Conservation (phyloP, 371 early-diverging fungal genomes). For the Apophysomyces elegans region DNA sequence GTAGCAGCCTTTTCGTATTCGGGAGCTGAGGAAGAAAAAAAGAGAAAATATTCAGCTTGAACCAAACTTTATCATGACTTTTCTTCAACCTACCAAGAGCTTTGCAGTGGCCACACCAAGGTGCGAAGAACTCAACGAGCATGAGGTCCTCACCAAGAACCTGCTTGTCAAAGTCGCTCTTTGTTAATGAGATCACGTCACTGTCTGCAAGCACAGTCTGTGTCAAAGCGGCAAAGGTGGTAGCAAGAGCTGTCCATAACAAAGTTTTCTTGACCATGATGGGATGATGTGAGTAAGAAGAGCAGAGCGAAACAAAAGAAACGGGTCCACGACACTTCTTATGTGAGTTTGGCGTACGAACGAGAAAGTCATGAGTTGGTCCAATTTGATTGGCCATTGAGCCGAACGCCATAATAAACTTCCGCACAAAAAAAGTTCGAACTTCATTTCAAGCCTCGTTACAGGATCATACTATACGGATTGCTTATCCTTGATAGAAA, state of each 20-base stretch:
- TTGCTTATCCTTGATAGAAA: no score
- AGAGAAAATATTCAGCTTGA: neutral
- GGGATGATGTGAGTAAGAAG: constrained; percentile 18
- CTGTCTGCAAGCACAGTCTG: constrained; percentile 51
- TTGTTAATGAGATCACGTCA: constrained; percentile 75
- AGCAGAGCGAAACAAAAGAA: constrained; percentile 15
- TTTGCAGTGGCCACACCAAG: constrained; percentile 97
- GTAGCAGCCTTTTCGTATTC: constrained; percentile 92
- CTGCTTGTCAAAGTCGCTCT: constrained; percentile 64
- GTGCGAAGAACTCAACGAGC: constrained; percentile 95
- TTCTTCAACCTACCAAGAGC: constrained; percentile 57
- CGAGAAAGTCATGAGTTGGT: neutral
- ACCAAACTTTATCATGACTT: neutral
- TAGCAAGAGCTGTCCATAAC: constrained; percentile 44
- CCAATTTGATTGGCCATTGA: neutral
- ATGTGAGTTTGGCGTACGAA: neutral
- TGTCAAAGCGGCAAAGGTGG: constrained; percentile 46
- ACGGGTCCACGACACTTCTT: neutral
- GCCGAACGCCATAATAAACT: neutral
- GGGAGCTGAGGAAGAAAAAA: constrained; percentile 65
- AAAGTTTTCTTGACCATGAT: constrained; percentile 48
- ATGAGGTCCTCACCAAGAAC: constrained; percentile 71
- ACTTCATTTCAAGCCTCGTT: no score
- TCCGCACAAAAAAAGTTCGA: no score
- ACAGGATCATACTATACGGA: no score